phyloP scores from a whole-genome alignment of 2,329 filamentous ascomycete genomes.

The Penicillium sp. region DNA sequence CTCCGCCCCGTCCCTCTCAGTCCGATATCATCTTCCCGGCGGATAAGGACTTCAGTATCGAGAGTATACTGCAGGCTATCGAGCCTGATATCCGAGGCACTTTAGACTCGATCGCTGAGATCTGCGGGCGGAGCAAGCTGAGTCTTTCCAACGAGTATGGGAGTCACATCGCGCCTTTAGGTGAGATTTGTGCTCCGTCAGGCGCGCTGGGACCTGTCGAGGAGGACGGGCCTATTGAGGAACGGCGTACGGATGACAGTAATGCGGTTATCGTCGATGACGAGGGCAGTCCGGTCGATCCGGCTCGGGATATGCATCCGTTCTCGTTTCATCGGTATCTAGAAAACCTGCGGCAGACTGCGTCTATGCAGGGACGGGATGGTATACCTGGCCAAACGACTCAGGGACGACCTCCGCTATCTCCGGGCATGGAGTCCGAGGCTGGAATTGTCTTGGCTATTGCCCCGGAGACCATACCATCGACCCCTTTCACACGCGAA shows the following conservation, averaged over 20 bases:
- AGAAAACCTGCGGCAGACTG: conserved; percentile 30
- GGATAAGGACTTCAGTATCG: conserved; percentile 54
- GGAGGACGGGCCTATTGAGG: conserved; percentile 40
- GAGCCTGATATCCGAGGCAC: conserved; percentile 58
- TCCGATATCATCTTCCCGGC: conserved; percentile 42
- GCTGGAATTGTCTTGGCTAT: conserved; percentile 1
- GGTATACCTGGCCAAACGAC: conserved; percentile 1
- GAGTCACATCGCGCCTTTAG: conserved; percentile 60
- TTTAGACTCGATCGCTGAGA: conserved; percentile 61
- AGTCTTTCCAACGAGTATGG: conserved; percentile 62
- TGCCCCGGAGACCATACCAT: background rate
- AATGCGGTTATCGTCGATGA: conserved; percentile 38
- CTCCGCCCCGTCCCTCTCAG: conserved; percentile 12
- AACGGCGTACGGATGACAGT: conserved; percentile 31
- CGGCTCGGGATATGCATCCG: conserved; percentile 31
- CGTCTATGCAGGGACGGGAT: conserved; percentile 15
- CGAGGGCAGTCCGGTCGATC: conserved; percentile 36
- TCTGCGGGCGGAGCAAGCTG: conserved; percentile 59
- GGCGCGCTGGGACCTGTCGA: conserved; percentile 41
- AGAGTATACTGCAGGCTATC: conserved; percentile 54
- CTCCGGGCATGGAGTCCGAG: background rate
- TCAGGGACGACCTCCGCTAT: conserved; percentile 13
- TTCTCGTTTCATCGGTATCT: conserved; percentile 38
- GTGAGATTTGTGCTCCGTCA: conserved; percentile 50
- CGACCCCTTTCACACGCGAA: conserved; percentile 23